These are phyloP conservation scores for Termitomyces eurrhizus DNA, from an alignment of 768 basidiomycete genomes.

Conservation along the genomic window DNA sequence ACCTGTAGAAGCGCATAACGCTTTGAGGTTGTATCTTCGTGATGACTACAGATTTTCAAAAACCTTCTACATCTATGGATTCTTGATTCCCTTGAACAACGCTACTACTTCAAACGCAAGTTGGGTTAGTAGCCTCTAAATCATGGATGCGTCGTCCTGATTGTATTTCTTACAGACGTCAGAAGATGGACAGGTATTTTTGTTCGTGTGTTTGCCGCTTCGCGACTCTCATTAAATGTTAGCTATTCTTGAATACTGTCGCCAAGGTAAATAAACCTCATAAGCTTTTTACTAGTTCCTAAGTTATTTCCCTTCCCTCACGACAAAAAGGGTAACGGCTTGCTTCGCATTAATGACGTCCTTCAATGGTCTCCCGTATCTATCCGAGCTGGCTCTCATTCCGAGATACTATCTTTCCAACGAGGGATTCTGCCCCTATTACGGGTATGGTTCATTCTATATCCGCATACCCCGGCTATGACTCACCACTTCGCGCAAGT, in stretches of 20 bases:
- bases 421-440: constrained; percentile 50
- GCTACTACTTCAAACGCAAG: constrained; percentile 31
- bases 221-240: constrained; percentile 6
- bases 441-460: constrained; percentile 29
- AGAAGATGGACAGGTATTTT: constrained; percentile 48
- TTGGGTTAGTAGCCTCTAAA: constrained; percentile 34
- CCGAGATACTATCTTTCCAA: constrained; percentile 51
- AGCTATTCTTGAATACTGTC: constrained; percentile 34
- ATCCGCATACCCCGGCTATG: not conserved
- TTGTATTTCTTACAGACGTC: constrained; percentile 27
- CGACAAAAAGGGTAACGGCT: constrained; percentile 40
- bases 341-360: constrained; percentile 47
- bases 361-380: constrained; percentile 43
- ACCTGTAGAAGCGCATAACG: constrained; percentile 45
- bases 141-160: constrained; percentile 1
- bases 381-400: constrained; percentile 28
- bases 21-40: constrained; percentile 37
- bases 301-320: not conserved
- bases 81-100: constrained; percentile 34
- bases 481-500: constrained; percentile 29
- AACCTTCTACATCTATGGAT: constrained; percentile 42
- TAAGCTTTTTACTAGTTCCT: not conserved
- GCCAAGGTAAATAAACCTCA: constrained; percentile 32
- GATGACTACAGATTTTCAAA: constrained; percentile 40
- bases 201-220: not conserved